Evolutionary conservation across 2,329 filamentous ascomycete genomes (phyloP).

Genomic region (Cladosporium austrohemisphaericum): DNA sequence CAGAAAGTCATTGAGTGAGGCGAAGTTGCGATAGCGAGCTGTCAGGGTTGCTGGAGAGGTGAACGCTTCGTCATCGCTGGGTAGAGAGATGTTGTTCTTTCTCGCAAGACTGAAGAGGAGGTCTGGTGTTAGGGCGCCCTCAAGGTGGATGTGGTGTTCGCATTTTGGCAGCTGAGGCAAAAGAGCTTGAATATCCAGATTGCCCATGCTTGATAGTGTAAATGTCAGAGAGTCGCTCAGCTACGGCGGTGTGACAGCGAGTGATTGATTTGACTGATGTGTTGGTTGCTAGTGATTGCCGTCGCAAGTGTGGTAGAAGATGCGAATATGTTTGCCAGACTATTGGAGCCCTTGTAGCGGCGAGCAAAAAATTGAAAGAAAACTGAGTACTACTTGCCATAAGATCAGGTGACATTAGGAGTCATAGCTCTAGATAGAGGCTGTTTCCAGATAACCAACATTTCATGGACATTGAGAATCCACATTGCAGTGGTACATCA

Average conservation of each 20-base stretch:
- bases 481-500: no score
- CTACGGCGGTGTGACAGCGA: no score
- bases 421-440: not conserved
- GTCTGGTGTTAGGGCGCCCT: constrained; percentile 67
- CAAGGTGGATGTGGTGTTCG: constrained; percentile 78
- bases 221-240: no score
- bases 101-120: constrained; percentile 67
- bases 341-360: no score
- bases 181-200: not conserved
- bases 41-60: constrained; percentile 56
- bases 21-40: constrained; percentile 63
- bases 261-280: no score
- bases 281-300: no score
- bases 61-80: constrained; percentile 58
- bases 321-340: no score
- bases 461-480: no score
- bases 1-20: constrained; percentile 72
- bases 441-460: not conserved
- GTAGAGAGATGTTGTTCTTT: constrained; percentile 61
- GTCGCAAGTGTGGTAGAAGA: no score
- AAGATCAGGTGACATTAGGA: no score
- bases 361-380: no score
- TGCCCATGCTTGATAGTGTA: not conserved
- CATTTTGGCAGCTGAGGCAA: constrained; percentile 51
- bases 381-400: no score